Percentiles rank a stretch among this genome's conserved stretches.
Conservation (phyloP, 305 asterid species). For the Solanum hybrid region DNA sequence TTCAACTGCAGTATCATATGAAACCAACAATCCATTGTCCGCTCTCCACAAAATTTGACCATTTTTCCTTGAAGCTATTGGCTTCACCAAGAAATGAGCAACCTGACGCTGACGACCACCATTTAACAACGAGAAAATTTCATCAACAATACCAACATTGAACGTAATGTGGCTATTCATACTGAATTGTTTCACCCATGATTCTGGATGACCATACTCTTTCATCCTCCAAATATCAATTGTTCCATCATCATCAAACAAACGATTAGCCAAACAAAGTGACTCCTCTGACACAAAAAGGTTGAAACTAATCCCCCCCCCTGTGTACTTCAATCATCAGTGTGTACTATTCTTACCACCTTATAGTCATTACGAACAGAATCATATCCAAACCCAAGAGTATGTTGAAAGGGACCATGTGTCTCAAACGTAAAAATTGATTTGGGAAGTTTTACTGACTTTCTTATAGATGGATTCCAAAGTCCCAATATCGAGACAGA, state of each 20-base stretch:
- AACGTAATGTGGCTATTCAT: neutral
- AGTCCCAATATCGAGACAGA: neutral
- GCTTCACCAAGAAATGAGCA: constrained; percentile 12
- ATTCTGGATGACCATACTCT: constrained; percentile 29
- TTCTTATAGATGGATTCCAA: constrained; percentile 43
- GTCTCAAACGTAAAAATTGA: constrained; percentile 27
- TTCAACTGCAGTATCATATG: constrained; percentile 13
- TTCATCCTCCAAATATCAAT: constrained; percentile 36
- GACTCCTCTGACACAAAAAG: constrained; percentile 8
- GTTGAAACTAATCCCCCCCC: too few species aligned
- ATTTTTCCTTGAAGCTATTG: constrained; percentile 28
- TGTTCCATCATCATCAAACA: neutral
- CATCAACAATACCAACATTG: neutral
- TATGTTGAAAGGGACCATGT: constrained; percentile 27
- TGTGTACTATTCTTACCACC: constrained; percentile 32
- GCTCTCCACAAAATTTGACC: constrained; percentile 25
- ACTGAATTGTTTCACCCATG: constrained; percentile 28
- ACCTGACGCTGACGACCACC: constrained; percentile 5
- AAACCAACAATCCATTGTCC: constrained; percentile 20
- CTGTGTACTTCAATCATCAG: too few species aligned
- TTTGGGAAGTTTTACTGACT: constrained; percentile 25
- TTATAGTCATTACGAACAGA: constrained; percentile 25
- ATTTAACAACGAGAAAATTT: neutral
- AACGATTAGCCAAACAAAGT: constrained; percentile 20
- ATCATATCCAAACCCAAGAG: neutral